Evolutionary conservation across 2,329 filamentous ascomycete genomes (phyloP), one percentile per base, ranked within the genome.

Genomic region (Penicillium sp.): DNA sequence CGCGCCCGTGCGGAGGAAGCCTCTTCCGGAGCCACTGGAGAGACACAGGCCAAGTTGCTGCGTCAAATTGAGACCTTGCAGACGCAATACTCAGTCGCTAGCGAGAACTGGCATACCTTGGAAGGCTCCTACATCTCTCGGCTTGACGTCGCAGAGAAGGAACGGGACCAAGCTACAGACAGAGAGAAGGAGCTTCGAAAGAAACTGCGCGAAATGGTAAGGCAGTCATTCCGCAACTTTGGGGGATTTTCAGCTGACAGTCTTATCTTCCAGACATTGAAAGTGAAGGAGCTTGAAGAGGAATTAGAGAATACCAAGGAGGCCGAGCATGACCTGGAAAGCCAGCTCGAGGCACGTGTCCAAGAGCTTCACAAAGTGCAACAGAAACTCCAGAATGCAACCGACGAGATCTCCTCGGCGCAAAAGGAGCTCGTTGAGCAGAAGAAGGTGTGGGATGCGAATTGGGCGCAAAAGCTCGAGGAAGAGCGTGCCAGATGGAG

Each of bases 51-150:
- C 44, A 98, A 97, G 74, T 82, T 98, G 41, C 81, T 98, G 44
- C 87, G 95, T 41, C 96, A 99, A 76, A 90, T 99, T 55, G 95
- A 99, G 78, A 97, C 91, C 0, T 79, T 99, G 39, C 95, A 99
- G 75, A 95, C 91, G 6, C 96, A 99, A 73, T 96, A 99, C 76
- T 88, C 92, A 0, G 88, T 96, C 55, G 95, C 95, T 1, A 95
- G 91, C 66, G 92, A 96, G 70, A 99, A 99, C 69, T 99, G 96
- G 95, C 93, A 97, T 72, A 91, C 92, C 0, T 96, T 99, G 61
- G 94, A 99, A 75, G 86, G 90, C 10, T 96, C 91, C 2, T 78
- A 99, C 35, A 84, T 94, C 52, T 87, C 91, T 22, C 86, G 93
- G 58, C 83, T 95, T 11, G 83, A 88, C 4, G 88, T 81, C 51